Evolutionary conservation across 2,329 filamentous ascomycete genomes (phyloP).

Genomic region (Penicillium sp.): DNA sequence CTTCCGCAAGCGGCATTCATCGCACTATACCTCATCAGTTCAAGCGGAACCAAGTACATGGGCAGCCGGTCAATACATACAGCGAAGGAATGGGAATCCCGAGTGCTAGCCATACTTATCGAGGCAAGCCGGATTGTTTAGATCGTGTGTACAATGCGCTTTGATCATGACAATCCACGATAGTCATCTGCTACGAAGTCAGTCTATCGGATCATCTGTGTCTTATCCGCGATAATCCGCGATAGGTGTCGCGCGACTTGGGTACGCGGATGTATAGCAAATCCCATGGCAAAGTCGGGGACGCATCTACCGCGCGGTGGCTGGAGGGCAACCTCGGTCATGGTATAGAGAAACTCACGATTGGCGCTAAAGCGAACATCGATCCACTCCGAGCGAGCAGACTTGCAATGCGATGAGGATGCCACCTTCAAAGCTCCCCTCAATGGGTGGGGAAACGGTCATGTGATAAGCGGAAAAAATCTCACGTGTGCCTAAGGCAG

Average conservation of each 20-base stretch:
- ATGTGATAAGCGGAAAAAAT: constrained; percentile 29
- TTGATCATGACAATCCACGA: constrained; percentile 31
- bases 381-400: constrained; percentile 18
- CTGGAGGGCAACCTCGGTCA: background rate
- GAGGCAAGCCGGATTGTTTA: constrained; percentile 20
- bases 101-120: constrained; percentile 40
- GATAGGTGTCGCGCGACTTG: background rate
- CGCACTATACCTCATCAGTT: constrained; percentile 30
- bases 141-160: constrained; percentile 27
- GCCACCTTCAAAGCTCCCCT: constrained; percentile 23
- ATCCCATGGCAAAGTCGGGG: background rate
- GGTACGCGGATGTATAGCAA: constrained; percentile 9
- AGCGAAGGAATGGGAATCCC: constrained; percentile 42
- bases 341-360: constrained; percentile 29
- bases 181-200: constrained; percentile 32
- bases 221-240: background rate
- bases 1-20: constrained; percentile 42
- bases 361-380: constrained; percentile 29
- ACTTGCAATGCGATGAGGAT: constrained; percentile 21
- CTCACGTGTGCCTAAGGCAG: constrained; percentile 22
- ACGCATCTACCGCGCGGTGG: background rate
- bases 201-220: constrained; percentile 11
- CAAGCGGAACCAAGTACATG: background rate
- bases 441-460: constrained; percentile 26
- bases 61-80: constrained; percentile 26